These are phyloP conservation scores for Neonectria ditissima DNA, from an alignment of 2,329 filamentous ascomycete species.

Conservation along the genomic window DNA sequence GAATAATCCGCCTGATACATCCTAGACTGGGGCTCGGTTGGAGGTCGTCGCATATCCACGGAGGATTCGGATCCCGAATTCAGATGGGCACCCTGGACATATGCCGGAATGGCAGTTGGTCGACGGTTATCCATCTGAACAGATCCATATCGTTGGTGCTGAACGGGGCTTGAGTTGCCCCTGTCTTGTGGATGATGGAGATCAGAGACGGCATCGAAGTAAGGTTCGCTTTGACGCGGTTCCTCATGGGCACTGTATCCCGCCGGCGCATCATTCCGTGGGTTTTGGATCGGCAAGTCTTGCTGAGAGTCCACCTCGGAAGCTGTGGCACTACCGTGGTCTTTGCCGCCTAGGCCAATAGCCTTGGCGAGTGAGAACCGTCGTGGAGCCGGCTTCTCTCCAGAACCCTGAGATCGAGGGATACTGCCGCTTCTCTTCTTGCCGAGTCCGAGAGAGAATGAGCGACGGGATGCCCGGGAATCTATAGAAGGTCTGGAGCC, in stretches of 20 bases:
- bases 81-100: constrained; percentile 58
- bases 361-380: constrained; percentile 78
- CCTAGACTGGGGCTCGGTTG: constrained; percentile 53
- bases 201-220: constrained; percentile 56
- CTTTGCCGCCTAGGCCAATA: constrained; percentile 70
- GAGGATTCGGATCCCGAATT: constrained; percentile 67
- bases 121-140: constrained; percentile 54
- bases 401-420: constrained; percentile 64
- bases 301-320: constrained; percentile 63
- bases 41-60: constrained; percentile 60
- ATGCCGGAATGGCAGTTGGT: constrained; percentile 59
- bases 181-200: constrained; percentile 51
- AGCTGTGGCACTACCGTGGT: constrained; percentile 60
- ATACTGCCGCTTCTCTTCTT: constrained; percentile 79
- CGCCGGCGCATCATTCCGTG: constrained; percentile 45
- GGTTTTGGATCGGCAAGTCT: constrained; percentile 65
- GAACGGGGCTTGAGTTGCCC: constrained; percentile 50
- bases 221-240: constrained; percentile 51
- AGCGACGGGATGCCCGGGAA: constrained; percentile 73
- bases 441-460: constrained; percentile 75
- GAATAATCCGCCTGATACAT: constrained; percentile 58
- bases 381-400: constrained; percentile 69
- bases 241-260: constrained; percentile 53
- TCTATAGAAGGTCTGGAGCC: constrained; percentile 73
- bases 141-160: constrained; percentile 58